phyloP scores from a whole-genome alignment of 1,139 yeast species.

The Lodderomyces margitis region DNA sequence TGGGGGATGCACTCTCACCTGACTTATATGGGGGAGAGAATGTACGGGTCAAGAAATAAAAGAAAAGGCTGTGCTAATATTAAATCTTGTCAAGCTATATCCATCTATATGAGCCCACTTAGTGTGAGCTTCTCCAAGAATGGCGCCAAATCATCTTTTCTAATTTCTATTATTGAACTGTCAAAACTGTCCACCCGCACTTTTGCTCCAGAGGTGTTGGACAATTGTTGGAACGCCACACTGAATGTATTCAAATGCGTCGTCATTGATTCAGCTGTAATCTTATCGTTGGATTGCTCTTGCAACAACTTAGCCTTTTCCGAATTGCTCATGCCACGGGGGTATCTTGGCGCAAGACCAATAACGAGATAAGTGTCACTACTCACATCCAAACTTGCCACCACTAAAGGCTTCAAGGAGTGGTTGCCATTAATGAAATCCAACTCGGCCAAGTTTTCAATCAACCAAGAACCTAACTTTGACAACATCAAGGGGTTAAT shows the following conservation, averaged over 20 bases:
- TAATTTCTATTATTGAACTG: constrained; percentile 85
- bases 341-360: constrained; percentile 83
- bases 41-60: no score
- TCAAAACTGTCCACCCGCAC: constrained; percentile 93
- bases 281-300: constrained; percentile 29
- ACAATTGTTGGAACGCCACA: constrained; percentile 84
- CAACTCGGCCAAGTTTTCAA: constrained; percentile 84
- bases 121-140: constrained; percentile 73
- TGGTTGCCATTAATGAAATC: constrained; percentile 48
- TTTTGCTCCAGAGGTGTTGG: constrained; percentile 79
- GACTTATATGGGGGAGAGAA: no score
- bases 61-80: no score
- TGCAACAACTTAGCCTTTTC: constrained; percentile 40
- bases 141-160: constrained; percentile 83
- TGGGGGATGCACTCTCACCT: no score
- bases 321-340: constrained; percentile 54
- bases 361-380: constrained; percentile 84
- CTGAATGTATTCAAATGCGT: constrained; percentile 75
- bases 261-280: constrained; percentile 21
- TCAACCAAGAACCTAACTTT: constrained; percentile 85
- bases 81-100: background rate
- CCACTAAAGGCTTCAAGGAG: constrained; percentile 73
- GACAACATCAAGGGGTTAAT: constrained; percentile 83
- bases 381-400: constrained; percentile 76
- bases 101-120: constrained; percentile 13